Evolutionary conservation across 2,329 filamentous ascomycete genomes (phyloP).

Genomic region (Hypoxylon sp.): DNA sequence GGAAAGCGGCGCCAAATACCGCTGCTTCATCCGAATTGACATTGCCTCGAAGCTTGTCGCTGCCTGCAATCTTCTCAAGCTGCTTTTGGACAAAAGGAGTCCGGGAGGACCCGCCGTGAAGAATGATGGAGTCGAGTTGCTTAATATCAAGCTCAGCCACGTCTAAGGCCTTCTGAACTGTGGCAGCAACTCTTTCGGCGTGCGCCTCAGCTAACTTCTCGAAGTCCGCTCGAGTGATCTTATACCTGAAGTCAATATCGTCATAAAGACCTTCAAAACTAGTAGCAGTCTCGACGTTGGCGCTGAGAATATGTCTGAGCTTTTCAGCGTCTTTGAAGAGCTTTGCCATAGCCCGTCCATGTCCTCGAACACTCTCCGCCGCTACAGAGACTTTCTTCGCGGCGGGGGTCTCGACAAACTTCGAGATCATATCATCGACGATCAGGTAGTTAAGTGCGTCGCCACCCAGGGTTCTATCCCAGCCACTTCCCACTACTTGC

Average conservation of each 20-base stretch:
- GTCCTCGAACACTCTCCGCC: slow-evolving; percentile 72
- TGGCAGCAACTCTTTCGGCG: slow-evolving; percentile 74
- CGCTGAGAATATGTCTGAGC: slow-evolving; percentile 88
- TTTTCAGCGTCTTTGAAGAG: slow-evolving; percentile 94
- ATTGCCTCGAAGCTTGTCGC: slow-evolving; percentile 87
- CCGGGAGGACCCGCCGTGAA: slow-evolving; percentile 89
- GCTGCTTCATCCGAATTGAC: slow-evolving; percentile 98
- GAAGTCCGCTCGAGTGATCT: slow-evolving; percentile 82
- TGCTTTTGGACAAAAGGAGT: slow-evolving; percentile 95
- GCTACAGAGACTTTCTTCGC: slow-evolving; percentile 75
- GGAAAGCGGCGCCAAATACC: slow-evolving; percentile 95
- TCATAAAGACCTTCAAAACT: slow-evolving; percentile 92
- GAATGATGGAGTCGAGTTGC: slow-evolving; percentile 89
- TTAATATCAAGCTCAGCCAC: slow-evolving; percentile 77
- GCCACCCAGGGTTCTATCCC: slow-evolving; percentile 90
- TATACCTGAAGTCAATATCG: slow-evolving; percentile 93
- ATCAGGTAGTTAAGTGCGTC: slow-evolving; percentile 90
- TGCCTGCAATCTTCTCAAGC: slow-evolving; percentile 80
- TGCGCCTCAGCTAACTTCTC: slow-evolving; percentile 80
- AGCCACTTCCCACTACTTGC: slow-evolving; percentile 86
- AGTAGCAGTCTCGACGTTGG: slow-evolving; percentile 83
- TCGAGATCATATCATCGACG: slow-evolving; percentile 85
- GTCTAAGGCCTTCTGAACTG: slow-evolving; percentile 80
- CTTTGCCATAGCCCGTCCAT: slow-evolving; percentile 89
- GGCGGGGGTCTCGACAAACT: slow-evolving; percentile 78